Conservation (phyloP, 2,329 filamentous ascomycete genomes). For the Fusarium anthophilum region DNA sequence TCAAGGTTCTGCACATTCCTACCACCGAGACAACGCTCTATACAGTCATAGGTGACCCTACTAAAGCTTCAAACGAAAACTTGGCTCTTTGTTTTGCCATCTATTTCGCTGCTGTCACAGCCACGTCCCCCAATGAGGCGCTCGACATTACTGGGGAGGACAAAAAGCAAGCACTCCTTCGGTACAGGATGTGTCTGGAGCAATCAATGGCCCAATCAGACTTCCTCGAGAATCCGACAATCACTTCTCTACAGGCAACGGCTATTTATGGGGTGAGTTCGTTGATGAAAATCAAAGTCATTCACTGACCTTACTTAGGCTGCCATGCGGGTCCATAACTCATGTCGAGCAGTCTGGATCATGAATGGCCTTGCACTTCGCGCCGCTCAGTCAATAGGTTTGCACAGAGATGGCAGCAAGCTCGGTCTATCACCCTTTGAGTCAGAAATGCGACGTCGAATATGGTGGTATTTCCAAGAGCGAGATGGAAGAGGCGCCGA, state of each 20-base stretch:
- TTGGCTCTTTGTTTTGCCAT: slow-evolving; percentile 57
- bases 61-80: slow-evolving; percentile 36
- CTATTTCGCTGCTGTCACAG: slow-evolving; percentile 58
- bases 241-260: slow-evolving; percentile 48
- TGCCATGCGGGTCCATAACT: slow-evolving; percentile 46
- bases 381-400: slow-evolving; percentile 60
- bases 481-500: slow-evolving; percentile 63
- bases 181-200: slow-evolving; percentile 49
- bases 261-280: slow-evolving; percentile 50
- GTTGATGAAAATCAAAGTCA: neutral
- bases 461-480: slow-evolving; percentile 64
- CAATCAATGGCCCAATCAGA: slow-evolving; percentile 51
- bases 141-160: slow-evolving; percentile 37
- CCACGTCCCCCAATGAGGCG: slow-evolving; percentile 52
- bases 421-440: slow-evolving; percentile 63
- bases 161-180: slow-evolving; percentile 35
- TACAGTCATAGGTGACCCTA: slow-evolving; percentile 45
- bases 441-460: slow-evolving; percentile 62
- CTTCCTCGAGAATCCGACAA: slow-evolving; percentile 53
- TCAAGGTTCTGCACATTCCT: slow-evolving; percentile 45
- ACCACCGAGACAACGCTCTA: slow-evolving; percentile 47
- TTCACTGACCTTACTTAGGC: slow-evolving; percentile 27
- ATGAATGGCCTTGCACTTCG: slow-evolving; percentile 57
- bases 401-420: slow-evolving; percentile 61
- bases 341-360: slow-evolving; percentile 50